A percentile compares a stretch with the other conserved stretches of the same genome.
Evolutionary conservation across 306 rosid genomes (phyloP).

Genomic region (Fragaria ananassa): DNA sequence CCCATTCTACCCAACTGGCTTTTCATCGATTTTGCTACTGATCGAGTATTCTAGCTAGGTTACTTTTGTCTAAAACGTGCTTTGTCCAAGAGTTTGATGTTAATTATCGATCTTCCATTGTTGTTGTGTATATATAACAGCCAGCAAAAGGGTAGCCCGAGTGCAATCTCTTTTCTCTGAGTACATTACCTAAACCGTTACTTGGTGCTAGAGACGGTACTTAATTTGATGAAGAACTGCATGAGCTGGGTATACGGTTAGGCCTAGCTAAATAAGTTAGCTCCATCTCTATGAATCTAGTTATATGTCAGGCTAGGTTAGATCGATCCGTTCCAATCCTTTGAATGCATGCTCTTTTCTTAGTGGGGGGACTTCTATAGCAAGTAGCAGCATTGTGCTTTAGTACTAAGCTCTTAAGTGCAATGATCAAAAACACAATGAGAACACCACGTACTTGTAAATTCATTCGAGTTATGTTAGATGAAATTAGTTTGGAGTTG

Average conservation of each 20-base stretch:
- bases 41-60: background rate
- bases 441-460: too few species aligned
- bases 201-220: background rate
- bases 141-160: background rate
- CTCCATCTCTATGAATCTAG: background rate
- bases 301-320: background rate
- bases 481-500: too few species aligned
- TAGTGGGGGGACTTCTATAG: background rate
- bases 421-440: background rate
- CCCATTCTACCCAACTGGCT: constrained; percentile 2
- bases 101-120: background rate
- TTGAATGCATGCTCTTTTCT: background rate
- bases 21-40: background rate
- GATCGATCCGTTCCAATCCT: background rate
- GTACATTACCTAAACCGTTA: background rate
- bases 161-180: background rate
- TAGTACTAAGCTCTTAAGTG: background rate
- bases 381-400: background rate
- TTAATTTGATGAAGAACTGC: background rate
- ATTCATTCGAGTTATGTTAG: too few species aligned
- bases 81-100: background rate
- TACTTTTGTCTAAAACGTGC: background rate
- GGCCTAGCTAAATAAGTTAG: background rate
- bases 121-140: background rate
- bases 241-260: background rate